A percentile compares a stretch with the other conserved stretches of the same genome.
Evolutionary conservation across 108 stramenopile species (phyloP).

Genomic region (Nitzschia sp.): DNA sequence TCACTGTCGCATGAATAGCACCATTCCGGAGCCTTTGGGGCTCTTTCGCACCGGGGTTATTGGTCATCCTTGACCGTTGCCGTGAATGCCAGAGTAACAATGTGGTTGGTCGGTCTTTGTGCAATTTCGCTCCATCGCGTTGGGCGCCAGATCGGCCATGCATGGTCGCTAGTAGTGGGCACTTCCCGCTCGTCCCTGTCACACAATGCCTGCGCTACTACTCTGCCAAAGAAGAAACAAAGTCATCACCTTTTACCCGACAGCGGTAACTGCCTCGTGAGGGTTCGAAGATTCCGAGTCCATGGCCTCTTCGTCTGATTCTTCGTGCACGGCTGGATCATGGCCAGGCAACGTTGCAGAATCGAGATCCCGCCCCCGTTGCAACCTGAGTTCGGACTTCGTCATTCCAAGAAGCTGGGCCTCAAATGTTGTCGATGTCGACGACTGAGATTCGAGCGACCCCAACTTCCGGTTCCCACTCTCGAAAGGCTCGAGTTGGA

Average conservation of each 20-base stretch:
- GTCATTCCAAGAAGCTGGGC: constrained; percentile 46
- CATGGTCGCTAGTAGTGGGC: too few relatives aligned
- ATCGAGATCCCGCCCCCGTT: background rate
- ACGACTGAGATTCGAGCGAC: constrained; percentile 27
- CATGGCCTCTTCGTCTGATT: constrained; percentile 15
- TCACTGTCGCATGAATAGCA: too few relatives aligned
- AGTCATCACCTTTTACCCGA: background rate
- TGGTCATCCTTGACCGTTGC: too few relatives aligned
- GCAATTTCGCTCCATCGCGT: too few relatives aligned
- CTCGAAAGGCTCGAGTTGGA: constrained; percentile 52
- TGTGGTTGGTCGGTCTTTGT: too few relatives aligned
- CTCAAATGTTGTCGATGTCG: constrained; percentile 49
- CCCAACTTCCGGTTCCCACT: constrained; percentile 15
- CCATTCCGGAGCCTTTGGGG: too few relatives aligned
- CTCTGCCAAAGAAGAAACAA: background rate
- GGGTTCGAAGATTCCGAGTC: constrained; percentile 14
- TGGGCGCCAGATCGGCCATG: too few relatives aligned
- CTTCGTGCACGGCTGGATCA: constrained; percentile 6
- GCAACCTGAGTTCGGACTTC: constrained; percentile 27
- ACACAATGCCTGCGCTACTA: too few relatives aligned
- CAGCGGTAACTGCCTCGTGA: constrained; percentile 8
- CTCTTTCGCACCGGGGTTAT: too few relatives aligned
- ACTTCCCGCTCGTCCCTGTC: too few relatives aligned
- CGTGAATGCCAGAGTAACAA: too few relatives aligned
- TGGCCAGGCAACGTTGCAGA: background rate